Evolutionary conservation across 2,329 filamentous ascomycete species (phyloP).

Genomic region (Pseudogymnoascus sp.): DNA sequence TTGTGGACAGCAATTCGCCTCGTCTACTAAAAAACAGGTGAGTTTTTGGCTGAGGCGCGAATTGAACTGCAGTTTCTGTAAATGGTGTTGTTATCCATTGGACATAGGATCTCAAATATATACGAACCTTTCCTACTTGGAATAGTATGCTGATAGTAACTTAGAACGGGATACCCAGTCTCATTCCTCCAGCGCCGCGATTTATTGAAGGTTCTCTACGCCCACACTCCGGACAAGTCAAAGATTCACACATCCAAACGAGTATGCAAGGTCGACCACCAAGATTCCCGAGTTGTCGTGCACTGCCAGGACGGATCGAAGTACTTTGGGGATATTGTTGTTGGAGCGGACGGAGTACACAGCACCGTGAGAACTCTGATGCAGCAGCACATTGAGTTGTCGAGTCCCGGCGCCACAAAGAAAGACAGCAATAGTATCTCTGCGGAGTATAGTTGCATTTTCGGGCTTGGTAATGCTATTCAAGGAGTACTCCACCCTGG

Average conservation of each 20-base stretch:
- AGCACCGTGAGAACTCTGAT: constrained; percentile 19
- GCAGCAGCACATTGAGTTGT: constrained; percentile 13
- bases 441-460: constrained; percentile 23
- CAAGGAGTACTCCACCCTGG: constrained; percentile 12
- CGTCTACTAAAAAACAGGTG: constrained; percentile 12
- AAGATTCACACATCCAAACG: constrained; percentile 16
- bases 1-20: constrained; percentile 20
- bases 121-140: no score
- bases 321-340: constrained; percentile 21
- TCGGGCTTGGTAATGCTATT: constrained; percentile 18
- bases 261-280: constrained; percentile 15
- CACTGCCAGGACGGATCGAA: constrained; percentile 18
- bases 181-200: constrained; percentile 11
- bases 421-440: constrained; percentile 17
- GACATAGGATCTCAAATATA: no score
- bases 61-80: no score
- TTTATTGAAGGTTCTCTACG: constrained; percentile 18
- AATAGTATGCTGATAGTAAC: neutral
- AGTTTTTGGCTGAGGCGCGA: neutral
- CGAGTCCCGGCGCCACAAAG: neutral
- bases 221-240: constrained; percentile 18
- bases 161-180: constrained; percentile 20
- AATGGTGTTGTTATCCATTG: no score
- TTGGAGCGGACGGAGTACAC: constrained; percentile 25
- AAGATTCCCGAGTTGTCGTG: constrained; percentile 15